phyloP scores from a whole-genome alignment of 192 early-diverging fungal species.

The Funneliformis geosporum region DNA sequence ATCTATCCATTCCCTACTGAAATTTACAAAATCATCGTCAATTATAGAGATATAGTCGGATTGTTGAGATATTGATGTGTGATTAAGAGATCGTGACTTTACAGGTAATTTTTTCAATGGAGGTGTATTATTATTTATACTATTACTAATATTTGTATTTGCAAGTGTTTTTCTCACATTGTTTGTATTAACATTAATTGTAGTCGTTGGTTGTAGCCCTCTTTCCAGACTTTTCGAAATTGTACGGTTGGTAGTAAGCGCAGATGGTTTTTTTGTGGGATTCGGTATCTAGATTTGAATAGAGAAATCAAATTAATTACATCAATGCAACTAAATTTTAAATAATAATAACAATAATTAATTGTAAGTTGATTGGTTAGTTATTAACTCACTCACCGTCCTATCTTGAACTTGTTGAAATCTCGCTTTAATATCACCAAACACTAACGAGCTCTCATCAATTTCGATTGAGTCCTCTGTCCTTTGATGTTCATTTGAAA shows the following conservation, averaged over 20 bases:
- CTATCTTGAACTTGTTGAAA: slow-evolving; percentile 22
- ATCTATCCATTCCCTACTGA: slow-evolving; percentile 14
- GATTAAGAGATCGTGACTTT: background rate
- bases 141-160: background rate
- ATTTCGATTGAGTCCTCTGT: background rate
- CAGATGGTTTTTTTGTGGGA: background rate
- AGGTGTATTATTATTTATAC: background rate
- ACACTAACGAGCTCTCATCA: slow-evolving; percentile 15
- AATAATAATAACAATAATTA: too few relatives aligned
- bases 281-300: background rate
- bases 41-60: background rate
- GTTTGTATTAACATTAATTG: background rate
- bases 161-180: background rate
- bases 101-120: background rate
- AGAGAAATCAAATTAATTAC: background rate
- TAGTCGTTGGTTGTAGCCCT: background rate
- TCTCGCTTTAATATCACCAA: slow-evolving; percentile 28
- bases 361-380: too few relatives aligned
- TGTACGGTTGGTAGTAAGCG: background rate
- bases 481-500: background rate
- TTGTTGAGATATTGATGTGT: background rate
- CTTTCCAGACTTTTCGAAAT: background rate
- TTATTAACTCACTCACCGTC: slow-evolving; percentile 1
- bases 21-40: background rate
- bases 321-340: too few relatives aligned